Percentiles rank a stretch among this genome's conserved stretches.
These are phyloP conservation scores for Babesia ovis DNA, from an alignment of 169 alveolate genomes.

Conservation along the genomic window DNA sequence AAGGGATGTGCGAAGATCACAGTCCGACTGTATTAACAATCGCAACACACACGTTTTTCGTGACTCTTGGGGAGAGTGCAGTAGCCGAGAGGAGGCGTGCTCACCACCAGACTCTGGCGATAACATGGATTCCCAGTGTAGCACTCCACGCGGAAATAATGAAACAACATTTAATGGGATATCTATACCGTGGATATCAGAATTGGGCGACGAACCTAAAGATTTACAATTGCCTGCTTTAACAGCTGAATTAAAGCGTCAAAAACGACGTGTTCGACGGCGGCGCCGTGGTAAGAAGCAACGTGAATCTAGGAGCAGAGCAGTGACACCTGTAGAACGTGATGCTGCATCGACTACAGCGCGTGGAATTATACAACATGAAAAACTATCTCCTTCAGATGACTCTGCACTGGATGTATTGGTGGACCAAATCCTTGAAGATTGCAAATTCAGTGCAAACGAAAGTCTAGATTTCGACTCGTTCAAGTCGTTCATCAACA, in stretches of 20 bases:
- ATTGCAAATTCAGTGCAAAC: slow-evolving; percentile 75
- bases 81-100: no score
- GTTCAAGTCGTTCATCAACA: slow-evolving; percentile 81
- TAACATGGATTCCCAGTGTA: not conserved
- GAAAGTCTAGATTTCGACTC: slow-evolving; percentile 72
- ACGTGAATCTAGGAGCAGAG: no score
- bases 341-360: slow-evolving; percentile 8
- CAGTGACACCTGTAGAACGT: no score
- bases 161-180: not conserved
- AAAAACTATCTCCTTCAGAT: not conserved
- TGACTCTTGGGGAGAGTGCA: not conserved
- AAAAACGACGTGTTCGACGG: not conserved
- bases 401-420: slow-evolving; percentile 65
- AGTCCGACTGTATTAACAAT: not conserved
- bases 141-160: no score
- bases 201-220: not conserved
- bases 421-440: slow-evolving; percentile 75
- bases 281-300: no score
- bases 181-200: not conserved
- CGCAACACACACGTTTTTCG: not conserved
- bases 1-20: not conserved
- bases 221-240: not conserved
- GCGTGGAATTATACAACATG: not conserved
- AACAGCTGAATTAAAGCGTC: not conserved
- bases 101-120: not conserved